phyloP scores from a whole-genome alignment of 2,329 filamentous ascomycete genomes.

The Fusarium fujikuroi region DNA sequence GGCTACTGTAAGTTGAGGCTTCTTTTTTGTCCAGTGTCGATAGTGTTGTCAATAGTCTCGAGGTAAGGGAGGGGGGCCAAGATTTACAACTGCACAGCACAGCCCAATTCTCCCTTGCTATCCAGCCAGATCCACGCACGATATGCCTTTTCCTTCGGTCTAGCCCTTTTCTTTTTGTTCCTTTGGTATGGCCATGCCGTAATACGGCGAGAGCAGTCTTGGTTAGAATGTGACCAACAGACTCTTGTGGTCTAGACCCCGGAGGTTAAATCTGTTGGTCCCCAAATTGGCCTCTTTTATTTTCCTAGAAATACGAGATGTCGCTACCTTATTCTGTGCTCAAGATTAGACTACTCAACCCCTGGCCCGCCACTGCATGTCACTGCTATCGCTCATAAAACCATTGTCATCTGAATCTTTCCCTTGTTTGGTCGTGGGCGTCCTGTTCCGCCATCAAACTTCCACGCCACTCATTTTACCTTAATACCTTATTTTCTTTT shows the following conservation, averaged over 20 bases:
- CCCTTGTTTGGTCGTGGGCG: not conserved
- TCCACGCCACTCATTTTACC: slow-evolving; percentile 7
- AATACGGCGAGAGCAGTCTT: not conserved
- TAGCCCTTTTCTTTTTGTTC: not conserved
- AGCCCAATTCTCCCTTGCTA: not conserved
- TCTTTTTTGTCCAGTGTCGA: not conserved
- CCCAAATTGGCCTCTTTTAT: slow-evolving; percentile 13
- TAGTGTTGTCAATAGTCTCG: slow-evolving; percentile 12
- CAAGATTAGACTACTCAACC: not conserved
- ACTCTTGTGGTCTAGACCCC: slow-evolving; percentile 9
- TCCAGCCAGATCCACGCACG: not conserved
- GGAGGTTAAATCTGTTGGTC: not conserved
- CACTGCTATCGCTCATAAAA: not conserved
- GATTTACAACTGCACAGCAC: not conserved
- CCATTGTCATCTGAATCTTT: not conserved
- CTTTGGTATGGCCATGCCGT: not conserved
- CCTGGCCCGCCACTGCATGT: not conserved
- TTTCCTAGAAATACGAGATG: slow-evolving; percentile 22
- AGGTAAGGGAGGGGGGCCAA: not conserved
- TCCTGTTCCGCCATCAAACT: not conserved
- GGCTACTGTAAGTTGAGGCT: slow-evolving; percentile 8
- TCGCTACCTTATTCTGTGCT: not conserved
- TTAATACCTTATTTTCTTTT: not conserved
- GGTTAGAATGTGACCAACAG: slow-evolving; percentile 1
- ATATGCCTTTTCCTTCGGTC: not conserved